phyloP scores from a whole-genome alignment of 768 basidiomycete genomes.

The Lentinus tigrinus region DNA sequence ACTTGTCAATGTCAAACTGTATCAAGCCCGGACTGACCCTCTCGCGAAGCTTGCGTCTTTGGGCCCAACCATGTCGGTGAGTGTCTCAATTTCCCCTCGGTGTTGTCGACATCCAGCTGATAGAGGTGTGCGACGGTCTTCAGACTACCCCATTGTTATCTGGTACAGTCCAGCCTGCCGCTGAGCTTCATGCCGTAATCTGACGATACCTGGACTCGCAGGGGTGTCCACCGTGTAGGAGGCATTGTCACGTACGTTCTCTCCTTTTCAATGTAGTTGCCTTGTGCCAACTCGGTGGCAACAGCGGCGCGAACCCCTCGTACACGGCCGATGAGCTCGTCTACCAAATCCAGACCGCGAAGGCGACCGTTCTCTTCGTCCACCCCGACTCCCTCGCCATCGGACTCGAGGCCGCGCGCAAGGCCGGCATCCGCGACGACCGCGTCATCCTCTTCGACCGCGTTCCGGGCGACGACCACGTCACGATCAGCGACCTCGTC shows the following conservation, averaged over 20 bases:
- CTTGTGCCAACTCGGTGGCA: not conserved
- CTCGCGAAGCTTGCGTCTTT: slow-evolving; percentile 52
- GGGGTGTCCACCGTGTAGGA: slow-evolving; percentile 54
- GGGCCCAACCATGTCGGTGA: slow-evolving; percentile 62
- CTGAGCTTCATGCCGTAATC: not conserved
- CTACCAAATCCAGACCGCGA: slow-evolving; percentile 28
- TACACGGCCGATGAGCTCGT: slow-evolving; percentile 32
- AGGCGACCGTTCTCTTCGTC: slow-evolving; percentile 25
- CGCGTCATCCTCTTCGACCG: slow-evolving; percentile 25
- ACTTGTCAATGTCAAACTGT: too few relatives aligned
- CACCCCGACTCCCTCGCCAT: slow-evolving; percentile 23
- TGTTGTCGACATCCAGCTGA: not conserved
- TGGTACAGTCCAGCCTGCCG: slow-evolving; percentile 19
- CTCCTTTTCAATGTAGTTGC: not conserved
- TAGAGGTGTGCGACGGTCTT: too few relatives aligned
- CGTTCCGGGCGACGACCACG: slow-evolving; percentile 18
- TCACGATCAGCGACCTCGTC: slow-evolving; percentile 49
- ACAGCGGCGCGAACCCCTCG: slow-evolving; percentile 30
- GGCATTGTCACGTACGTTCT: slow-evolving; percentile 53
- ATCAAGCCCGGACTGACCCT: not conserved
- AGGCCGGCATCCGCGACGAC: slow-evolving; percentile 20
- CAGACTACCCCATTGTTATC: slow-evolving; percentile 26
- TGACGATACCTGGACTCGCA: not conserved
- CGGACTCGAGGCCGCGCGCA: slow-evolving; percentile 24
- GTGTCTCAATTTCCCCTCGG: not conserved